Evolutionary conservation across 2,329 filamentous ascomycete genomes (phyloP).

Genomic region (Pseudogymnoascus sp.): DNA sequence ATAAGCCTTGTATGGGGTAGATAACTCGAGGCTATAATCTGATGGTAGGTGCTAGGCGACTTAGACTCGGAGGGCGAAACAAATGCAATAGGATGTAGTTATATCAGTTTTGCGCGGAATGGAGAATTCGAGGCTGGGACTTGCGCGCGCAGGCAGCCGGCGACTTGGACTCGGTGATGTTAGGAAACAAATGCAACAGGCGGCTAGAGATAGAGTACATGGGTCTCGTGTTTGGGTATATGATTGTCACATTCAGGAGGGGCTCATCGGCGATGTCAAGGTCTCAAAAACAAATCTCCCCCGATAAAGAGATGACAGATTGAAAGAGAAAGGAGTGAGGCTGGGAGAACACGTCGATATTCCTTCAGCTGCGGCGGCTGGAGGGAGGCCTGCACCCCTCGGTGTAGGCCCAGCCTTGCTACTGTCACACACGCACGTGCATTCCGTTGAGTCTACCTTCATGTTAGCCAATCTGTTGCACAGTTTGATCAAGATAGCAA

Average conservation of each 20-base stretch:
- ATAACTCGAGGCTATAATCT: too few species aligned
- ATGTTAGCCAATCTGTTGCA: background rate
- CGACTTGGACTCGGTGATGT: conserved; percentile 10
- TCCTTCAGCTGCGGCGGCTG: background rate
- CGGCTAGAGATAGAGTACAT: background rate
- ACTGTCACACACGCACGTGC: background rate
- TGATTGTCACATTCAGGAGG: background rate
- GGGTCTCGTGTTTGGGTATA: background rate
- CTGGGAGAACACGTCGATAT: background rate
- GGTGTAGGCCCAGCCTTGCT: background rate
- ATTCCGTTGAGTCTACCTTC: background rate
- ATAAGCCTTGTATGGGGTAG: too few species aligned
- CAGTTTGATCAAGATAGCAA: background rate
- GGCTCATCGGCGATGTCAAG: background rate
- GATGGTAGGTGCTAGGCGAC: too few species aligned
- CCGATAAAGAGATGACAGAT: background rate
- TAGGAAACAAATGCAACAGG: background rate
- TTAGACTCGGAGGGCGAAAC: too few species aligned
- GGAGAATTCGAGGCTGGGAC: background rate
- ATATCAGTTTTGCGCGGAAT: background rate
- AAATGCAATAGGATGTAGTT: background rate
- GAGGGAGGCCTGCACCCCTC: background rate
- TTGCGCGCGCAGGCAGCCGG: conserved; percentile 15
- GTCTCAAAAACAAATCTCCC: background rate
- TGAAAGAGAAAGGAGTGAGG: background rate